Base-by-base conservation (phyloP, 768 basidiomycete species). In the Tulasnella sp. region DNA sequence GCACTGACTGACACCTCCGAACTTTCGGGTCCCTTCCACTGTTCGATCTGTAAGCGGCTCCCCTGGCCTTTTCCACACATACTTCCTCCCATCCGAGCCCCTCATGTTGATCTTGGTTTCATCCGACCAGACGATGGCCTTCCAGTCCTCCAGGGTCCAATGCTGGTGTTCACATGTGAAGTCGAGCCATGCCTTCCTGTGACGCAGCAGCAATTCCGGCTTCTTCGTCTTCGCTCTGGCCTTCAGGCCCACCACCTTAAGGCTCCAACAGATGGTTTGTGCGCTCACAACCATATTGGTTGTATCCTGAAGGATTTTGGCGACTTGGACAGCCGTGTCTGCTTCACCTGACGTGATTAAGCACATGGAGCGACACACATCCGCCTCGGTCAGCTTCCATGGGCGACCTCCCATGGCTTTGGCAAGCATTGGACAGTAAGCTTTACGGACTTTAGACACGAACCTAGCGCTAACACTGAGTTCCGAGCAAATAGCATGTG, bases 11-110 rank as follows among this genome's bases (percentile, higher is more conserved):
- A n/a, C n/a, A n/a, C 48, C 48, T 17, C 48, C 48, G 31, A 49
- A 49, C 48, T 49, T 49, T 19, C 21, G 21, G 7, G 48, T 49
- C 29, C 29, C 48, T 27, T 49, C 48, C 23, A 49, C 48, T 34
- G 32, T 27, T 29, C 48, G 9, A 19, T 49, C 23, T 9, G 25
- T 49, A 34, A 49, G 48, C 21, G 19, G 19, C 25, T 42, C n/a
- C n/a, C n/a, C n/a, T n/a, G n/a, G n/a, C n/a, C n/a, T n/a, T n/a
- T n/a, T 29, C 48, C 41, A 41, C 21, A 54, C 23, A n/a, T 29
- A 58, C 54, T 62, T 64, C 78, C 76, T 23, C 74, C 76, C 41
- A 69, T 71, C 39, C 82, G 68, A 64, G 78, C 76, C 31, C 71
- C 35, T 23, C 19, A 23, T 19, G 31, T 57, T 57, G 23, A 49